A percentile compares a stretch with the other conserved stretches of the same genome.
phyloP scores from a whole-genome alignment of 805 yeast genomes.

The Lipomyces mesembrius region DNA sequence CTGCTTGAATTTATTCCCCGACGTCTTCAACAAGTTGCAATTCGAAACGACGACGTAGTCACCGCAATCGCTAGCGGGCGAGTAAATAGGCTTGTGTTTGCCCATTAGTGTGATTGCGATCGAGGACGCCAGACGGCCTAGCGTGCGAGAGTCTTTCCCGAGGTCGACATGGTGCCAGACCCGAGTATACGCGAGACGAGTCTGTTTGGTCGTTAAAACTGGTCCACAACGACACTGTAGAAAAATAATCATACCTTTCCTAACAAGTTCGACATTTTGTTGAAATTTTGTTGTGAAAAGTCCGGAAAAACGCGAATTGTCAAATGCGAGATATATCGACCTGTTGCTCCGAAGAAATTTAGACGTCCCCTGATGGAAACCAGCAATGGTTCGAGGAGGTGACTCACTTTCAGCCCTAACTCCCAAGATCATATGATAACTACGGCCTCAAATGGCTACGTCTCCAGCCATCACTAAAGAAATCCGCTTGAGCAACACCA shows the following conservation, averaged over 20 bases:
- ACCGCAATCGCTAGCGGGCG: constrained; percentile 81
- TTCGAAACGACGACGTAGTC: constrained; percentile 97
- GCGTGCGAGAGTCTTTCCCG: constrained; percentile 77
- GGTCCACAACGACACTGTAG: neutral
- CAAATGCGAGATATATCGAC: neutral
- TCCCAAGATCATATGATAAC: neutral
- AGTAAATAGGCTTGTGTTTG: constrained; percentile 92
- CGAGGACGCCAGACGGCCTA: constrained; percentile 89
- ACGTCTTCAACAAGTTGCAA: constrained; percentile 76
- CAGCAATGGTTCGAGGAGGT: neutral
- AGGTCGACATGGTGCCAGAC: constrained; percentile 96
- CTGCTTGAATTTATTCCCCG: constrained; percentile 82
- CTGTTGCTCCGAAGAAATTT: neutral
- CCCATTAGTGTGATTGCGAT: constrained; percentile 91
- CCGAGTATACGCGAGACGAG: constrained; percentile 78
- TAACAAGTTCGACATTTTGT: constrained; percentile 48
- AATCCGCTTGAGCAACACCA: neutral
- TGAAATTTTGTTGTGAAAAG: neutral
- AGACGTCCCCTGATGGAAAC: neutral
- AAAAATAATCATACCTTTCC: constrained; percentile 45
- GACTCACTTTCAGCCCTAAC: neutral
- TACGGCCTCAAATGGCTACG: neutral
- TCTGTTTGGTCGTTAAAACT: constrained; percentile 43
- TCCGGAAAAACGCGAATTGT: neutral
- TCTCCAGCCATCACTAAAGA: neutral